phyloP scores from a whole-genome alignment of 2,329 filamentous ascomycete species.

The Aspergillus sp. region DNA sequence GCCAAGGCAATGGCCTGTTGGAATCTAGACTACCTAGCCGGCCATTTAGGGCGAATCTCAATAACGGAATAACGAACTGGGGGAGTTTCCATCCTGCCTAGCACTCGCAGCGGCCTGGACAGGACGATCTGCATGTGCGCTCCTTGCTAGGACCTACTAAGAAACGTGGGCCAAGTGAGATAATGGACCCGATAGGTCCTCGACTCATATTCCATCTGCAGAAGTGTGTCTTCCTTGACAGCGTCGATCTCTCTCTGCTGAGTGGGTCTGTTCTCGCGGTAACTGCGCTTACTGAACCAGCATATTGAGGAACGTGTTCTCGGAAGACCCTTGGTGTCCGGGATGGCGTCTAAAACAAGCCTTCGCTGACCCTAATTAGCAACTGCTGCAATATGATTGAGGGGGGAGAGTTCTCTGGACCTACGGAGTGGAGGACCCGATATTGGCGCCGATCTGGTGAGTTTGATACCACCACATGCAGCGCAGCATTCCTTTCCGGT shows the following conservation, averaged over 20 bases:
- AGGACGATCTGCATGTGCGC: neutral
- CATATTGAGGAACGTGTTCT: conserved; percentile 39
- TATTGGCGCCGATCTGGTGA: conserved; percentile 23
- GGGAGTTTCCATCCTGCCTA: neutral
- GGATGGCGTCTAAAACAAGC: conserved; percentile 8
- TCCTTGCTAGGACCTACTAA: neutral
- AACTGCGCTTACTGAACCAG: conserved; percentile 39
- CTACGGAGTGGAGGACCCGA: conserved; percentile 23
- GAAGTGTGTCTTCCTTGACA: conserved; percentile 37
- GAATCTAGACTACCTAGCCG: neutral
- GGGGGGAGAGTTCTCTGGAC: neutral
- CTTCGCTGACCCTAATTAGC: conserved; percentile 4
- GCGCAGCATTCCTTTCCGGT: conserved; percentile 43
- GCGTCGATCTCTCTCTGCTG: conserved; percentile 29
- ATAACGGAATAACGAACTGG: neutral
- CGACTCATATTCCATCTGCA: neutral
- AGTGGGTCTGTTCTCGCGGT: conserved; percentile 40
- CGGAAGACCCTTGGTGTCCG: neutral
- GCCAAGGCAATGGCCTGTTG: neutral
- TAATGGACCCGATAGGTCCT: neutral
- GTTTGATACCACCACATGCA: conserved; percentile 40
- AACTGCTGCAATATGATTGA: too few species aligned
- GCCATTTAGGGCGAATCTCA: neutral
- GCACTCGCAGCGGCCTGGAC: neutral
- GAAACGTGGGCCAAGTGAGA: neutral